A percentile compares a stretch with the other conserved stretches of the same genome.
Evolutionary conservation across 2,329 filamentous ascomycete species (phyloP).

Genomic region (Sordariomycetes sp.): DNA sequence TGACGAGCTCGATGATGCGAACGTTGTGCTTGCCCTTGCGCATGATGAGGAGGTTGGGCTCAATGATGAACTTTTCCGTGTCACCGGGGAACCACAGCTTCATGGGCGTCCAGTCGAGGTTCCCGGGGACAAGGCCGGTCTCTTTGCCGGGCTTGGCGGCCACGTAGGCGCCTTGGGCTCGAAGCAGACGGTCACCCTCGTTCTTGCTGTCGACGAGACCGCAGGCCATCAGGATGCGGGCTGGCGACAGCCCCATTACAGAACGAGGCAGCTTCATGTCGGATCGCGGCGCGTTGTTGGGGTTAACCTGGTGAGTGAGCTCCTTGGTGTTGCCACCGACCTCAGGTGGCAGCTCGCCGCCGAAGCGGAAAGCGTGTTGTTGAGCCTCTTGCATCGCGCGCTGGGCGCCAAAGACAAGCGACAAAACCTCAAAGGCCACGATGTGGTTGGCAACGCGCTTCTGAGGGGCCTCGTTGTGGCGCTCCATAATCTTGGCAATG

Average conservation of each 20-base stretch:
- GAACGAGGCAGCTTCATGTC: conserved; percentile 51
- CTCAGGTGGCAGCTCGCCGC: conserved; percentile 18
- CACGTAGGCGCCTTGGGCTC: conserved; percentile 49
- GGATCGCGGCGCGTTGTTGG: conserved; percentile 38
- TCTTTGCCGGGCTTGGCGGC: conserved; percentile 38
- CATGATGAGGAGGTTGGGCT: conserved; percentile 48
- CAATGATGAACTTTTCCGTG: conserved; percentile 51
- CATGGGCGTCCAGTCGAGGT: conserved; percentile 53
- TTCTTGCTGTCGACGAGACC: conserved; percentile 47
- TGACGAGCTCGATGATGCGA: conserved; percentile 50
- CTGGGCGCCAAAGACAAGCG: conserved; percentile 64
- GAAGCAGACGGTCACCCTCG: conserved; percentile 51
- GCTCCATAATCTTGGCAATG: conserved; percentile 59
- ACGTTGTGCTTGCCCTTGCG: conserved; percentile 57
- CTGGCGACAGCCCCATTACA: conserved; percentile 47
- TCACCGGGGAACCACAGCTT: conserved; percentile 48
- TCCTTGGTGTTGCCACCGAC: conserved; percentile 25
- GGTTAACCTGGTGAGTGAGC: too few relatives aligned
- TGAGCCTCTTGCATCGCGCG: conserved; percentile 54
- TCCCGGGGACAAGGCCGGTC: conserved; percentile 34
- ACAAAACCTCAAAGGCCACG: conserved; percentile 73
- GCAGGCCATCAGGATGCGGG: conserved; percentile 48
- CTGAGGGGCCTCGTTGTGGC: conserved; percentile 59
- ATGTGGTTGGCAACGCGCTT: conserved; percentile 73
- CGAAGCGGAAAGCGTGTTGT: conserved; percentile 42